A percentile compares a stretch with the other conserved stretches of the same genome.
Evolutionary conservation across 164 flowering plant species (phyloP).

Genomic region (Dillenia suffruticosa): DNA sequence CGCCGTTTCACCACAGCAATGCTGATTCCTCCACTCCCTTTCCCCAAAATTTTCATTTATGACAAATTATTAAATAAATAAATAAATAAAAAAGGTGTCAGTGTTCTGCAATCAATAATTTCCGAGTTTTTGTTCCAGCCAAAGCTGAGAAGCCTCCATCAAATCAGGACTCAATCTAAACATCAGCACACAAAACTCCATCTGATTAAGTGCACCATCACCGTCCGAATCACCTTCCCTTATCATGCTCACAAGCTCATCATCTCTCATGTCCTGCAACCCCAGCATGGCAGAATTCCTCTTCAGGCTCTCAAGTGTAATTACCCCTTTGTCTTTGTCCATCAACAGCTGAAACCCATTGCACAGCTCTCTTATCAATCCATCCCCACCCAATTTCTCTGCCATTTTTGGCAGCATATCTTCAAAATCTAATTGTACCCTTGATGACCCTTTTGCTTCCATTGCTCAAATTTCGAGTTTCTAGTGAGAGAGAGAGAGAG

Average conservation of each 20-base stretch:
- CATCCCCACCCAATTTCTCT: conserved; percentile 46
- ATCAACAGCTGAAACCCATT: conserved; percentile 48
- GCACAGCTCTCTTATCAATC: conserved; percentile 48
- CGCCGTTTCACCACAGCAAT: too few relatives aligned
- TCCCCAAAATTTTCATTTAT: too few relatives aligned
- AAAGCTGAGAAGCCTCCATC: conserved; percentile 37
- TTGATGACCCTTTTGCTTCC: conserved; percentile 1
- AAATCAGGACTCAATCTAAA: conserved; percentile 51
- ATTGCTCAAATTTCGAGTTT: conserved; percentile 11
- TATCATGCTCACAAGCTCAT: conserved; percentile 42
- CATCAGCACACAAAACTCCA: conserved; percentile 63
- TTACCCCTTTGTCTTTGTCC: conserved; percentile 45
- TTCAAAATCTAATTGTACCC: conserved; percentile 25
- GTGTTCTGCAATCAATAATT: too few relatives aligned
- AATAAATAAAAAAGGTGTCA: too few relatives aligned
- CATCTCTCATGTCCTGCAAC: conserved; percentile 35
- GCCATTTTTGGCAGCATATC: conserved; percentile 51
- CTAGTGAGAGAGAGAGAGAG: neutral
- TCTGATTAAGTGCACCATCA: conserved; percentile 44
- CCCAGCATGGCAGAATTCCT: conserved; percentile 35
- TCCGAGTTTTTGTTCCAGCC: conserved; percentile 30
- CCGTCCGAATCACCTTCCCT: conserved; percentile 53
- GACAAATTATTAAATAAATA: too few relatives aligned
- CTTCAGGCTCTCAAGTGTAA: conserved; percentile 53
- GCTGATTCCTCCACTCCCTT: too few relatives aligned